These are phyloP conservation scores for Aquilaria sinensis DNA, from an alignment of 345 rosid genomes.

Conservation along the genomic window DNA sequence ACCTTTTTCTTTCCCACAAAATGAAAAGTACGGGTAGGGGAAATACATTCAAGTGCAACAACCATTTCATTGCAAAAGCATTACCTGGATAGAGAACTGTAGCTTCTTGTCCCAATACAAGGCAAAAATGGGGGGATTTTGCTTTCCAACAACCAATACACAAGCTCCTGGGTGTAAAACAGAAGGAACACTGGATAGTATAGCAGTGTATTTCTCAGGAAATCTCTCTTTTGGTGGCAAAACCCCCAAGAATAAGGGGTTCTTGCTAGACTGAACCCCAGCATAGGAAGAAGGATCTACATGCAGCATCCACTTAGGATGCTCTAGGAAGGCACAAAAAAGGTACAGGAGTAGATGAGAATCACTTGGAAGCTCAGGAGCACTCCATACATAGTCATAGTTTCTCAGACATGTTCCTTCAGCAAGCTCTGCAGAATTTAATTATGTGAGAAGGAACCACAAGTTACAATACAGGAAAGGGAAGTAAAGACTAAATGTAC, in stretches of 20 bases:
- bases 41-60: not conserved
- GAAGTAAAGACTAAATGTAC: conserved; percentile 21
- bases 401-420: conserved; percentile 95
- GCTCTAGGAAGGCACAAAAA: conserved; percentile 91
- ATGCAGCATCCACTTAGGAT: conserved; percentile 97
- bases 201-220: conserved; percentile 83
- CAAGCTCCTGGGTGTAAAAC: conserved; percentile 87
- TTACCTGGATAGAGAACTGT: conserved; percentile 85
- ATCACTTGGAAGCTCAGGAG: conserved; percentile 80
- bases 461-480: not conserved
- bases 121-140: conserved; percentile 64
- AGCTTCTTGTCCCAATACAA: conserved; percentile 90
- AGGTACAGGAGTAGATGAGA: conserved; percentile 83
- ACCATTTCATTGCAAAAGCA: not conserved
- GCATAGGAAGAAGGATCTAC: conserved; percentile 79
- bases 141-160: conserved; percentile 65
- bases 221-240: conserved; percentile 88
- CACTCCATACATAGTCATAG: conserved; percentile 66
- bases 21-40: no score
- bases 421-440: conserved; percentile 55
- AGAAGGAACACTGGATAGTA: conserved; percentile 60
- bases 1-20: not conserved
- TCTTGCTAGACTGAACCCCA: conserved; percentile 83
- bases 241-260: conserved; percentile 76
- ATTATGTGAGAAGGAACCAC: conserved; percentile 8